Evolutionary conservation across 176 grass and related monocot species (phyloP).

Genomic region (Musa itinerans): DNA sequence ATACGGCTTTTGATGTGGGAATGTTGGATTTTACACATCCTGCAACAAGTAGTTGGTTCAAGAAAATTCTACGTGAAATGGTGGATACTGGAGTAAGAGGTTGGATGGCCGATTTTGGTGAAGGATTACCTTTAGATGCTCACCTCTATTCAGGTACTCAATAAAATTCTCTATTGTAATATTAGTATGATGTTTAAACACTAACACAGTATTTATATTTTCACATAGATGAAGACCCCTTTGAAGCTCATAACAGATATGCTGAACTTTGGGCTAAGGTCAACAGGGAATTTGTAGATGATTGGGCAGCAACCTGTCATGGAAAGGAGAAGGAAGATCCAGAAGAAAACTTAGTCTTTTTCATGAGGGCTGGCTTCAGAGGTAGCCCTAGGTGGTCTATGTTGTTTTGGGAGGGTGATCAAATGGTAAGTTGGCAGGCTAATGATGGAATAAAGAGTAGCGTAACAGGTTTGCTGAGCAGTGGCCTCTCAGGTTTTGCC

Average conservation of each 20-base stretch:
- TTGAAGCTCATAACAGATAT: conserved; percentile 72
- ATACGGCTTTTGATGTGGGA: conserved; percentile 86
- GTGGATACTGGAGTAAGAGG: conserved; percentile 53
- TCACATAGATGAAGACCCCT: conserved; percentile 45
- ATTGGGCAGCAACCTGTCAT: conserved; percentile 30
- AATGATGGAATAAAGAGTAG: conserved; percentile 98
- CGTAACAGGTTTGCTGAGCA: conserved; percentile 75
- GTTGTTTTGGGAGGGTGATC: conserved; percentile 96
- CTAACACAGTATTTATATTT: neutral
- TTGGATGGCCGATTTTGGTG: conserved; percentile 98
- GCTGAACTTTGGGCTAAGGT: conserved; percentile 88
- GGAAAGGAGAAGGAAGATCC: neutral
- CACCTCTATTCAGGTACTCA: conserved; percentile 50
- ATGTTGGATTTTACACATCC: conserved; percentile 95
- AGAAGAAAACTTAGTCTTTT: conserved; percentile 73
- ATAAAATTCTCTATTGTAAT: neutral
- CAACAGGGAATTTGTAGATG: conserved; percentile 77
- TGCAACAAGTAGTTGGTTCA: conserved; percentile 58
- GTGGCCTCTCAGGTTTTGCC: conserved; percentile 80
- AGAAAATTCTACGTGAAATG: conserved; percentile 58
- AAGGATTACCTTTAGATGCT: conserved; percentile 81
- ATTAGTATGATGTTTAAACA: neutral
- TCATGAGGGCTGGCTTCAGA: conserved; percentile 74
- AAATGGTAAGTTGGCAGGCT: conserved; percentile 97
- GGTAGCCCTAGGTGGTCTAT: conserved; percentile 74